Evolutionary conservation across 352 stramenopile genomes (phyloP).

Genomic region (Globisporangium rhizosaccharum): DNA sequence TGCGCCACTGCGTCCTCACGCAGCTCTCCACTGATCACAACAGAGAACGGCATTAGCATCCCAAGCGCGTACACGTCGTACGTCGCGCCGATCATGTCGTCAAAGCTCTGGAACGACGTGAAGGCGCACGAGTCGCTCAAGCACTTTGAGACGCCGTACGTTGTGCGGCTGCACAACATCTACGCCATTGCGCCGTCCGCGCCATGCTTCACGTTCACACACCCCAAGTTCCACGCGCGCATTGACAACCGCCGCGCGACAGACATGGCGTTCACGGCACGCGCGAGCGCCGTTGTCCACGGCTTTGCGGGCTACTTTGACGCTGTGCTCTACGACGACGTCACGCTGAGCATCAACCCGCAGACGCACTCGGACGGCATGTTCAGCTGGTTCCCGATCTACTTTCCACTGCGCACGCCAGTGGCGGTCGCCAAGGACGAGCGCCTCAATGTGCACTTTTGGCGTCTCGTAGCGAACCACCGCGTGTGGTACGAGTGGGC

Average conservation of each 20-base stretch:
- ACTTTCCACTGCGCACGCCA: conserved; percentile 93
- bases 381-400: conserved; percentile 99
- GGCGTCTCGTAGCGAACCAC: conserved; percentile 80
- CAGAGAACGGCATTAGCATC: conserved; percentile 86
- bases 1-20: not conserved
- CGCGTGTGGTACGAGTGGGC: conserved; percentile 99
- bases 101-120: conserved; percentile 91
- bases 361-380: conserved; percentile 94
- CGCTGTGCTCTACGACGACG: conserved; percentile 90
- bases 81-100: conserved; percentile 92
- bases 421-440: conserved; percentile 79
- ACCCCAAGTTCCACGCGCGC: conserved; percentile 73
- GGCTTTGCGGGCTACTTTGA: conserved; percentile 97
- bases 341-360: conserved; percentile 94
- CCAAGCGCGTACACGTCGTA: conserved; percentile 93
- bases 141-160: conserved; percentile 96
- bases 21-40: not conserved
- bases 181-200: conserved; percentile 82
- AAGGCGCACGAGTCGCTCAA: conserved; percentile 71
- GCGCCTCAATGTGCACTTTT: conserved; percentile 88
- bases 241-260: conserved; percentile 86
- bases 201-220: conserved; percentile 92
- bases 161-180: conserved; percentile 94
- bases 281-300: conserved; percentile 79
- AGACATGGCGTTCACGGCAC: conserved; percentile 48